Evolutionary conservation across 108 stramenopile genomes (phyloP).

Genomic region (Mediolabrus comicus): DNA sequence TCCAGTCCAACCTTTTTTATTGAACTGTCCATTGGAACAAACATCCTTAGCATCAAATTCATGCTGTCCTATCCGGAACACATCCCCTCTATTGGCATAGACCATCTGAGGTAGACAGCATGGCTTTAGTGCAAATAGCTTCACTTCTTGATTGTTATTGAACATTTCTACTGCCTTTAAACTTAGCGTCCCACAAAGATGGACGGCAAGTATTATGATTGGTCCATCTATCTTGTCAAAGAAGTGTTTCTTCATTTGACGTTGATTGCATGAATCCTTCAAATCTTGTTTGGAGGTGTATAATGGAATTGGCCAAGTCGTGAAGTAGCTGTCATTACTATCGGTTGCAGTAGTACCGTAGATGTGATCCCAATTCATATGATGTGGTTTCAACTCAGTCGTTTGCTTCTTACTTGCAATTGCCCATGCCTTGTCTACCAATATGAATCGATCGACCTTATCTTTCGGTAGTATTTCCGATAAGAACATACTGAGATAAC

Average conservation of each 20-base stretch:
- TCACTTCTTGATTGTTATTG: slow-evolving; percentile 36
- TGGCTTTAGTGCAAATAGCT: slow-evolving; percentile 49
- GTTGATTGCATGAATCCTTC: slow-evolving; percentile 18
- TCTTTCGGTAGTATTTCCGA: slow-evolving; percentile 41
- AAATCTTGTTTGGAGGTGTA: slow-evolving; percentile 55
- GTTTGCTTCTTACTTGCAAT: slow-evolving; percentile 16
- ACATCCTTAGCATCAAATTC: slow-evolving; percentile 48
- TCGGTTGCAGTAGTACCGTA: slow-evolving; percentile 26
- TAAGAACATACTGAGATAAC: slow-evolving; percentile 50
- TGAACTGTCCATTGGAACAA: slow-evolving; percentile 41
- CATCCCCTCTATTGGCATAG: slow-evolving; percentile 41
- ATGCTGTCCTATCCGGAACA: slow-evolving; percentile 36
- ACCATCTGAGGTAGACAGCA: slow-evolving; percentile 58
- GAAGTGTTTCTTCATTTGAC: slow-evolving; percentile 21
- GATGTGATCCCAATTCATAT: slow-evolving; percentile 58
- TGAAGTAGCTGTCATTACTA: slow-evolving; percentile 28
- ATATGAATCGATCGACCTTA: slow-evolving; percentile 33
- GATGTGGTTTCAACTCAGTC: slow-evolving; percentile 28
- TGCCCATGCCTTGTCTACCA: slow-evolving; percentile 60
- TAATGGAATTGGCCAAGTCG: slow-evolving; percentile 54
- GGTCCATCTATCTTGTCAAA: slow-evolving; percentile 24
- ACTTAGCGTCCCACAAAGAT: slow-evolving; percentile 55
- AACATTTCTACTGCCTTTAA: slow-evolving; percentile 51
- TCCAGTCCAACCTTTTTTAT: slow-evolving; percentile 42
- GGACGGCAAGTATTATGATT: slow-evolving; percentile 48